Evolutionary conservation across 495 filamentous ascomycete species (phyloP), one percentile per base, ranked within the genome.

Genomic region (Clavariopsis aquatica): DNA sequence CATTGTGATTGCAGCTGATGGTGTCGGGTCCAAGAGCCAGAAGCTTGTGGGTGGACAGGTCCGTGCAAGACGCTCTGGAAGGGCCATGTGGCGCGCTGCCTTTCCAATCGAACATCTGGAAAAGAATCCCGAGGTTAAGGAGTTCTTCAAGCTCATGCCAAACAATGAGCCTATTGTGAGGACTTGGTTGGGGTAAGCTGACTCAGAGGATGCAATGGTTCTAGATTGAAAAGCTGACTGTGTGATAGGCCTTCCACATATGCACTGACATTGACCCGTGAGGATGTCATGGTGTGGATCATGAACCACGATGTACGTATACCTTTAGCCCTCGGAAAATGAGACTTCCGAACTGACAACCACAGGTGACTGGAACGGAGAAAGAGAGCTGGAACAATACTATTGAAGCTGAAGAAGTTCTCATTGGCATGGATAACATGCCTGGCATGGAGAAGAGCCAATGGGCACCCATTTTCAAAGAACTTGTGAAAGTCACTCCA

Each of bases 1-100:
- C 64, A 77, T 87, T 4, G 83, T 88, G 0, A 73, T 89, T 45
- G 85, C 84, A 5, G 86, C 86, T 17, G 86, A 89, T 66, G 86
- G 86, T 0, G 83, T 88, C 4, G 76, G 85, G 12, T 86, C 83
- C 19, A 82, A 78, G 45, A 83, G 83, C n/a, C 73, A 84, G 52
- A 84, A 80, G 59, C 77, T 87, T 28, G 84, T 87, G 4, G 68
- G 77, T 15, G 86, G 83, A 2, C 74, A 83, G 62, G 79, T 83
- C 3, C 68, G 76, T 17, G 79, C 79, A 19, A 76, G 74, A 65
- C 77, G 77, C 53, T 77, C 77, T 1, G 81, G 81, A 15, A 68
- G 80, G 43, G 82, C 81, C 23, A 82, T 84, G 79, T 82, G 78
- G 79, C 77, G 80, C 23, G 80, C 80, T 49, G 79, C 79, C 6